Percentiles rank a stretch among this genome's conserved stretches.
Evolutionary conservation across 2,329 filamentous ascomycete species (phyloP).

Genomic region (Magnaporthiopsis incrustans): DNA sequence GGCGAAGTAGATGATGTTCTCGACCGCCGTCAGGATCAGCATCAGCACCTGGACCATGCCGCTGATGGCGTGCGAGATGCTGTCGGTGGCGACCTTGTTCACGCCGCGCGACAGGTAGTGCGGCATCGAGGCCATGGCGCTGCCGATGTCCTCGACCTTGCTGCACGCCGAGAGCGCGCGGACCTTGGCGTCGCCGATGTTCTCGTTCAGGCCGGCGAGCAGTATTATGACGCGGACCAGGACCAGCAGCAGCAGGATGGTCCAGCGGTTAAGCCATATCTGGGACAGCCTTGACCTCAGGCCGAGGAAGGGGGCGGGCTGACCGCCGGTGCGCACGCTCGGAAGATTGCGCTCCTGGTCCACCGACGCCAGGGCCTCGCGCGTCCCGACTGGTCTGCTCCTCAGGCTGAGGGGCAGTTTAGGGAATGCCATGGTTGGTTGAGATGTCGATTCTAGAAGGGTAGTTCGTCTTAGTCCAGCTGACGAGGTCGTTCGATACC

Average conservation of each 20-base stretch:
- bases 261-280: constrained; percentile 97
- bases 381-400: constrained; percentile 23
- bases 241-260: constrained; percentile 77
- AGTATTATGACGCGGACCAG: constrained; percentile 75
- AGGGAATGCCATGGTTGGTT: constrained; percentile 15
- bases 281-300: constrained; percentile 85
- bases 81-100: constrained; percentile 73
- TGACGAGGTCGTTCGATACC: constrained; percentile 4
- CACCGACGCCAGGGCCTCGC: constrained; percentile 20
- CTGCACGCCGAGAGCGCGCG: constrained; percentile 86
- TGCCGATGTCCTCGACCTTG: constrained; percentile 86
- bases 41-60: constrained; percentile 73
- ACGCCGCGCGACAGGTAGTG: constrained; percentile 86
- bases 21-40: constrained; percentile 72
- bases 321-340: constrained; percentile 39
- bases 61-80: constrained; percentile 72
- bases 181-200: constrained; percentile 66
- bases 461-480: constrained; percentile 16
- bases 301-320: constrained; percentile 78
- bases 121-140: constrained; percentile 95
- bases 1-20: constrained; percentile 82
- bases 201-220: constrained; percentile 61
- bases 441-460: constrained; percentile 14
- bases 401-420: constrained; percentile 23
- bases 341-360: constrained; percentile 26